A percentile compares a stretch with the other conserved stretches of the same genome.
phyloP scores from a whole-genome alignment of 495 filamentous ascomycete genomes.

The Neurospora hispaniola region DNA sequence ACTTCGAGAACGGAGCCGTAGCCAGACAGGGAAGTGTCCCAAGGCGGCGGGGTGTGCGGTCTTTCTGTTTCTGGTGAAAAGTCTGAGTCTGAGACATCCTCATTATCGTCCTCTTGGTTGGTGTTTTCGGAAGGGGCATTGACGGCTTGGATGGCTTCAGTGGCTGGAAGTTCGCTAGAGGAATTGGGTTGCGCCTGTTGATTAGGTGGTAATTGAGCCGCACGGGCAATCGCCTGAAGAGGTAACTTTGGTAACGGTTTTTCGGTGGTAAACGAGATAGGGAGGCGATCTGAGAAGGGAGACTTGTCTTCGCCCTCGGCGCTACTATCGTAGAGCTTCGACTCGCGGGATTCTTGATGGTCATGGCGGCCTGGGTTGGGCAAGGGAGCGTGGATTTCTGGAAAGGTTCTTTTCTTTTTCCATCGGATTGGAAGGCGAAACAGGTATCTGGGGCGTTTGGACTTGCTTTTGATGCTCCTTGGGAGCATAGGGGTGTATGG shows the following conservation, averaged over 20 bases:
- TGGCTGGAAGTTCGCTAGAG: not conserved
- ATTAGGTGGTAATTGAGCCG: not conserved
- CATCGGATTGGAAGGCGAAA: not conserved
- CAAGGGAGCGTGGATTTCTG: not conserved
- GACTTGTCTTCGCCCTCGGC: not conserved
- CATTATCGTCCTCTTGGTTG: not conserved
- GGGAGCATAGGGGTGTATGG: not conserved
- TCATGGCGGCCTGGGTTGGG: not conserved
- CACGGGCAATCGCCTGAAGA: too few species aligned
- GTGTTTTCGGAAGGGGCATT: not conserved
- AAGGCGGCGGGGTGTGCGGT: not conserved
- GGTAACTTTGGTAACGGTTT: not conserved
- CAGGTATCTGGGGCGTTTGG: not conserved
- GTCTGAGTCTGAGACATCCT: not conserved
- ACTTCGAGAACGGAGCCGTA: not conserved
- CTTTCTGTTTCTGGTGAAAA: not conserved
- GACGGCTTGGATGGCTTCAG: not conserved
- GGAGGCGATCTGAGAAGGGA: too few species aligned
- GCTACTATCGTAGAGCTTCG: not conserved
- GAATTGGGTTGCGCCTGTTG: not conserved
- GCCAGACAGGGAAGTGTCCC: not conserved
- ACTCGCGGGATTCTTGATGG: not conserved
- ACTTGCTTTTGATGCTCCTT: not conserved
- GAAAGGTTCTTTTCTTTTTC: not conserved
- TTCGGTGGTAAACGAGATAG: not conserved